Base-by-base conservation (phyloP, 2,329 filamentous ascomycete species). In the Thelonectria olida region DNA sequence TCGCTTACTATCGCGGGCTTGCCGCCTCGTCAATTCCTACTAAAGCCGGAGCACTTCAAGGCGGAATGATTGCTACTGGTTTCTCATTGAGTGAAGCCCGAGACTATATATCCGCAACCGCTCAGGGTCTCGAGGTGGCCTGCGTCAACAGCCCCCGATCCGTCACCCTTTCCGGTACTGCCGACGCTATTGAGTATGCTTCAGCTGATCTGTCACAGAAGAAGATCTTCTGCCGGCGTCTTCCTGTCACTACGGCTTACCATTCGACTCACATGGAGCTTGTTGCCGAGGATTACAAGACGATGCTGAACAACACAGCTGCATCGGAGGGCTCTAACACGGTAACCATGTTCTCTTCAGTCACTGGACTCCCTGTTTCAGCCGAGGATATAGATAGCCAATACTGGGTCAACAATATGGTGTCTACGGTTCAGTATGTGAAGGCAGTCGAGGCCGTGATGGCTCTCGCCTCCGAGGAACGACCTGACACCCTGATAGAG, bases 341-440 rank as follows among this genome's bases (percentile, higher is more conserved):
- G 28, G 68, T 54, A 13, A 56, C 38, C n/a, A 82, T 83, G 76
- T 75, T 80, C 58, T 83, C 81, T 0, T 78, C 80, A 0, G 75
- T 82, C 12, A 75, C 73, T 10, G 76, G 79, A 5, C 27, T 58
- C 15, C 38, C 53, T 9, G 57, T 76, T n/a, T 42, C 63, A 2
- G 67, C 71, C 1, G 31, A 28, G 4, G 64, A 74, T 4, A 63
- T 82, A 1, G 70, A 71, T 7, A 66, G 72, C 1, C 54, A 65
- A 0, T 85, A 85, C 64, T 85, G 83, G 83, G 73, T 75, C 2
- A 66, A 74, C 2, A 85, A 85, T 53, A 66, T 85, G 66, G 75
- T 78, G 1, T 78, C 76, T 2, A 76, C 77, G 1, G 83, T 85
- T 8, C 73, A 77, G 5, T 85, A 82, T 61, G 69, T 76, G 7